phyloP scores from a whole-genome alignment of 2,329 filamentous ascomycete species.

The Dothistroma septosporum region DNA sequence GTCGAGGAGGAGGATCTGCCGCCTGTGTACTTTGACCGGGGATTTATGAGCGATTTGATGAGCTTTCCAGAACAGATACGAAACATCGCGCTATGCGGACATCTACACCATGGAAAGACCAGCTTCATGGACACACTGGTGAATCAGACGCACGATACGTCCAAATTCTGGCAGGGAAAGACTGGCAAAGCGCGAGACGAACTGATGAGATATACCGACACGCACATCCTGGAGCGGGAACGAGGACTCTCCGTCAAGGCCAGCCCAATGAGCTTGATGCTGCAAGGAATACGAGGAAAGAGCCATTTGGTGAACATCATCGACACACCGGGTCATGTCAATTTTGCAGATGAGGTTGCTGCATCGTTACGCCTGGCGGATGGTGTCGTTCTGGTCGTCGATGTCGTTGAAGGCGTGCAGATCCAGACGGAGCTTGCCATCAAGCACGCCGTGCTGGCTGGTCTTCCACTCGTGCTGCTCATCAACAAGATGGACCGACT shows the following conservation, averaged over 20 bases:
- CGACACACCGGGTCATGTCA: constrained; percentile 95
- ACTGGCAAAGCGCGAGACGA: constrained; percentile 79
- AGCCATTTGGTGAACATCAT: constrained; percentile 93
- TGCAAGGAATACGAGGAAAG: constrained; percentile 85
- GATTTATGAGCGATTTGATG: constrained; percentile 93
- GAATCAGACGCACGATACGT: constrained; percentile 86
- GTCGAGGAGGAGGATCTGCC: constrained; percentile 92
- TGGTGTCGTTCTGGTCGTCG: constrained; percentile 87
- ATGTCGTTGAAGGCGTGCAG: constrained; percentile 98
- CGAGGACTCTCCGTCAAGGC: constrained; percentile 88
- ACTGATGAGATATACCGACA: constrained; percentile 90
- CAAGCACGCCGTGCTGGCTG: constrained; percentile 87
- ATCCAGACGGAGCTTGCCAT: constrained; percentile 96
- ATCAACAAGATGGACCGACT: constrained; percentile 97
- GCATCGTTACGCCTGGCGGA: constrained; percentile 82
- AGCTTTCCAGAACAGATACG: constrained; percentile 92
- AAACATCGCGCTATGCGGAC: constrained; percentile 86
- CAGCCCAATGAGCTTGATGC: constrained; percentile 86
- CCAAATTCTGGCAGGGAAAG: constrained; percentile 72
- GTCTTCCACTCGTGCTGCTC: constrained; percentile 81
- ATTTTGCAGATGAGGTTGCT: constrained; percentile 96
- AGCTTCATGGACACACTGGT: constrained; percentile 98
- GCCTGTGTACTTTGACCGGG: constrained; percentile 78
- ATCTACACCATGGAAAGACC: constrained; percentile 96
- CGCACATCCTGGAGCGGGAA: constrained; percentile 83